Base-by-base conservation (phyloP, 2,329 filamentous ascomycete species). In the Trichoderma koningiopsis region DNA sequence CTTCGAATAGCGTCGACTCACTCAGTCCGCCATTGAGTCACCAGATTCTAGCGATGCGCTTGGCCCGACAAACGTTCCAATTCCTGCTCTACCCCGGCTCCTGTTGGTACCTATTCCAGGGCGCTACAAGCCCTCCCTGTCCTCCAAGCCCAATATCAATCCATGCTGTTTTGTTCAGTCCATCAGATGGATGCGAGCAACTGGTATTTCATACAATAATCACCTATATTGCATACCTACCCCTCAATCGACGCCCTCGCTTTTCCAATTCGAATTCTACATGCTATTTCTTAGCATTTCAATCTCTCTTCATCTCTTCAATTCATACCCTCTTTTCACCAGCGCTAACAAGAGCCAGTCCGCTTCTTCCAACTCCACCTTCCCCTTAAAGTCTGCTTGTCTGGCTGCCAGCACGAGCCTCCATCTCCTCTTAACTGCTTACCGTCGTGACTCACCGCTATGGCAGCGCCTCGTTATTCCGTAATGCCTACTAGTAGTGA, bases 371-470 rank as follows among this genome's bases (percentile, higher is more conserved):
- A 57, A 33, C 62, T 57, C 62, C 62, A 58, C 62, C 53, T 66
- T 66, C 62, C 62, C 59, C 62, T 53, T 66, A 57, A 40, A 40
- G 62, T 57, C 19, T 49, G 62, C 47, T n/a, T 57, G 52, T 8
- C 52, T 55, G 22, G 19, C 27, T 55, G 47, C 40, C 40, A 43
- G 40, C 53, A 66, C 27, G 24, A 49, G 24, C 62, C 62, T 65
- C 52, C 16, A 22, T 57, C 62, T 55, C 52, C 55, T 58, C 55
- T 57, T n/a, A n/a, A n/a, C 16, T 24, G 47, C 16, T 29, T 13
- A 22, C 27, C 53, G 33, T 57, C 60, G 24, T 35, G 63, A 67
- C 64, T 67, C 64, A 67, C 64, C 64, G 64, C 63, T 58, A 49
- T 35, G 53, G 53, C 63, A 37, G 35, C 43, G 52, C 63, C 52